phyloP scores from a whole-genome alignment of 257 asterid genomes.

The Gentiana straminea region DNA sequence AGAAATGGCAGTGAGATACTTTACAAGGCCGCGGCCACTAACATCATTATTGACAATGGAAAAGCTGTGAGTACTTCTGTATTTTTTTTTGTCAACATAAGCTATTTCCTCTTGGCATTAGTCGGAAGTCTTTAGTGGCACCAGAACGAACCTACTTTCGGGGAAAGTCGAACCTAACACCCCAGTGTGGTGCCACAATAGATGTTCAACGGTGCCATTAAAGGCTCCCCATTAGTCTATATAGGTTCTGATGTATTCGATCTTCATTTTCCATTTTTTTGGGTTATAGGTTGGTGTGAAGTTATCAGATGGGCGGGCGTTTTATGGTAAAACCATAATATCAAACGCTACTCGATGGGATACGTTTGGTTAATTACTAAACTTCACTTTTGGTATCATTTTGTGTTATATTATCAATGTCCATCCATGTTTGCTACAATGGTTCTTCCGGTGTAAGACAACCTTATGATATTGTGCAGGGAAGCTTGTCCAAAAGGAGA shows the following conservation, averaged over 20 bases:
- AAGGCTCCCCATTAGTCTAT: too few species aligned
- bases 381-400: constrained; percentile 6
- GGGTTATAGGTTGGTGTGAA: constrained; percentile 78
- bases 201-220: too few species aligned
- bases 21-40: constrained; percentile 72
- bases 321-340: constrained; percentile 72
- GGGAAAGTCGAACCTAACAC: too few species aligned
- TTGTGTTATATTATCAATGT: background rate
- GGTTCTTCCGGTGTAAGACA: too few species aligned
- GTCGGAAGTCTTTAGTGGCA: too few species aligned
- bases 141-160: too few species aligned
- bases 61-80: constrained; percentile 60
- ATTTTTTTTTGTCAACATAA: background rate
- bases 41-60: constrained; percentile 54
- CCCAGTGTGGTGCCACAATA: too few species aligned
- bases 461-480: constrained; percentile 28
- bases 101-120: too few species aligned
- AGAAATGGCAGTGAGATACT: constrained; percentile 68
- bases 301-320: constrained; percentile 74
- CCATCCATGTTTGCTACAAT: too few species aligned
- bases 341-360: constrained; percentile 99
- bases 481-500: constrained; percentile 67
- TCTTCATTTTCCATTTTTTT: background rate
- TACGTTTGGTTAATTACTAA: constrained; percentile 71
- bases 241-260: too few species aligned